A percentile compares a stretch with the other conserved stretches of the same genome.
Evolutionary conservation across 78 protist species (phyloP).

Genomic region (Dictyostelium discoideum): DNA sequence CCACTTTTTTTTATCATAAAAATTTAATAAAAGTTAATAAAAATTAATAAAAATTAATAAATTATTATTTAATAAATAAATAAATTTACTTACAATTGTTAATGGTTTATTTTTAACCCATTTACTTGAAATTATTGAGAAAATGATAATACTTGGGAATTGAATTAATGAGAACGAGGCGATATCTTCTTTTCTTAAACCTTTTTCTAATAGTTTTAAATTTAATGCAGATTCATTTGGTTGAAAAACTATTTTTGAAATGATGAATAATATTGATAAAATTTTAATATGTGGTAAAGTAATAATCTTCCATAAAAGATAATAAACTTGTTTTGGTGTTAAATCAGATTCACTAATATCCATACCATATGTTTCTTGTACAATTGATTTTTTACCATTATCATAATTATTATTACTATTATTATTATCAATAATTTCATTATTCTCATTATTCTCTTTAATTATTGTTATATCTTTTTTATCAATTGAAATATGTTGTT

Average conservation of each 20-base stretch:
- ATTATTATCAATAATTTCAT: not conserved
- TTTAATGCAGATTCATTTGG: constrained; percentile 54
- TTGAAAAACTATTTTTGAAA: constrained; percentile 47
- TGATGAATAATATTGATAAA: constrained; percentile 15
- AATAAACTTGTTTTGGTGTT: constrained; percentile 58
- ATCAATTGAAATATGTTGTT: not conserved
- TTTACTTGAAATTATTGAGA: constrained; percentile 39
- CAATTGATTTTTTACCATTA: constrained; percentile 2
- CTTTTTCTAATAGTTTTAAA: constrained; percentile 79
- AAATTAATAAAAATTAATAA: no score
- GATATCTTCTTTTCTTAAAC: constrained; percentile 71
- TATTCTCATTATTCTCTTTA: not conserved
- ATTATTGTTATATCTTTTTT: not conserved
- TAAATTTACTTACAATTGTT: constrained; percentile 2
- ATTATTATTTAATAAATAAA: not conserved
- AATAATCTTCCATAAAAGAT: constrained; percentile 39
- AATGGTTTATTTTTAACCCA: constrained; percentile 52
- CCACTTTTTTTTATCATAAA: no score
- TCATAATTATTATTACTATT: not conserved
- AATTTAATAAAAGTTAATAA: no score
- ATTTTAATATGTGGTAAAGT: constrained; percentile 36
- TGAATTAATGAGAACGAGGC: constrained; percentile 62
- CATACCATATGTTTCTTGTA: constrained; percentile 10
- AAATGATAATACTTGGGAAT: constrained; percentile 54
- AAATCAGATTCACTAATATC: constrained; percentile 16